A percentile compares a stretch with the other conserved stretches of the same genome.
Evolutionary conservation across 1,284 basidiomycete genomes (phyloP).

Genomic region (Malassezia sp.): DNA sequence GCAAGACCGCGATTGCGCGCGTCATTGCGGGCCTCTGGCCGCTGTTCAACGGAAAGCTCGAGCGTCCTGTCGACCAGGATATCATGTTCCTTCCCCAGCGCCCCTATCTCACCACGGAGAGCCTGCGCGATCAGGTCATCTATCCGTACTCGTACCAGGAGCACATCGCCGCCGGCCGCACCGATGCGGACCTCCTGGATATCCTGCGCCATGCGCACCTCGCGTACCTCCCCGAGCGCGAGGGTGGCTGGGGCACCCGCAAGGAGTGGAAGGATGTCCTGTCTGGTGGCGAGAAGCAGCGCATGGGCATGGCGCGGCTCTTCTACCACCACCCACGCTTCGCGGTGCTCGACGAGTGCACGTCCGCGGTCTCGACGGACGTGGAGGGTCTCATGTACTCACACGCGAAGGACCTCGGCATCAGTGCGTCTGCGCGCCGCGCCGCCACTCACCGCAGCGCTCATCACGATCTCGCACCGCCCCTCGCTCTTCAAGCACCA

Average conservation of each 20-base stretch:
- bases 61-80: conserved; percentile 45
- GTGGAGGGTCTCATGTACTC: conserved; percentile 94
- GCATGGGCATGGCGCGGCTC: conserved; percentile 52
- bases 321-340: conserved; percentile 67
- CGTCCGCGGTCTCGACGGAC: conserved; percentile 88
- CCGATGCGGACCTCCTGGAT: conserved; percentile 60
- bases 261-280: conserved; percentile 72
- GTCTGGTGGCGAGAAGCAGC: conserved; percentile 88
- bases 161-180: conserved; percentile 49
- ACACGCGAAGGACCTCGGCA: conserved; percentile 76
- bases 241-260: conserved; percentile 63
- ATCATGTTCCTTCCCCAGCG: conserved; percentile 85
- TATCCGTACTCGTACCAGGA: conserved; percentile 40
- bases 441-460: no score
- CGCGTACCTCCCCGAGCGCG: conserved; percentile 70
- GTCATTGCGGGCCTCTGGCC: conserved; percentile 81
- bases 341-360: conserved; percentile 63
- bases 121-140: conserved; percentile 69
- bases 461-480: conserved; percentile 70
- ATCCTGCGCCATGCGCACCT: conserved; percentile 72
- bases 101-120: conserved; percentile 77
- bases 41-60: conserved; percentile 49
- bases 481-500: conserved; percentile 55
- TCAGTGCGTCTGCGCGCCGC: no score
- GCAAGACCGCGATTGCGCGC: conserved; percentile 83